Evolutionary conservation across 2,329 filamentous ascomycete species (phyloP).

Genomic region (Aspergillus tamarii): DNA sequence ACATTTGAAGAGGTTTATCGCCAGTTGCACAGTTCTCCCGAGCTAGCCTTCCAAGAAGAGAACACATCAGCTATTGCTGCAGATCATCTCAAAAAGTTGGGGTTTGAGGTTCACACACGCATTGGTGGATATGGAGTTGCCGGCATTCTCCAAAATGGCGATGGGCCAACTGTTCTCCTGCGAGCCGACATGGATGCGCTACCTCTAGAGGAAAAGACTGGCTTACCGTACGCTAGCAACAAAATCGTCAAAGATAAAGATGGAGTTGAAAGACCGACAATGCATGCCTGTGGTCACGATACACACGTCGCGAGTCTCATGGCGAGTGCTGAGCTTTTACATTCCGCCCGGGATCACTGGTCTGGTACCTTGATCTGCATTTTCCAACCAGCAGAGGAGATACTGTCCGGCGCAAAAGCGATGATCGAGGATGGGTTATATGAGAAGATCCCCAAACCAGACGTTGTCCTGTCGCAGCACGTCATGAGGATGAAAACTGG

Average conservation of each 20-base stretch:
- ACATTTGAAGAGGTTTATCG: conserved; percentile 59
- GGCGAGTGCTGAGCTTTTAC: conserved; percentile 57
- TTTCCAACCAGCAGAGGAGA: conserved; percentile 69
- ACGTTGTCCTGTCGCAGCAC: conserved; percentile 60
- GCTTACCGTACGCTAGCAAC: conserved; percentile 59
- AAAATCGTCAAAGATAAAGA: conserved; percentile 47
- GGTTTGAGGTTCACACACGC: conserved; percentile 50
- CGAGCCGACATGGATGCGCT: conserved; percentile 67
- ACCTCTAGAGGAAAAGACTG: conserved; percentile 60
- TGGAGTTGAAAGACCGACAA: conserved; percentile 58
- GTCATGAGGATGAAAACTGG: conserved; percentile 50
- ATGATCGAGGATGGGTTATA: conserved; percentile 64
- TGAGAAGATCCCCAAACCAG: conserved; percentile 56
- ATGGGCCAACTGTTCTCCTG: conserved; percentile 59
- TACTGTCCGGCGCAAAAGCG: conserved; percentile 59
- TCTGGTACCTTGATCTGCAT: conserved; percentile 61
- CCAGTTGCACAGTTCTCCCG: conserved; percentile 58
- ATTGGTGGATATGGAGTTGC: conserved; percentile 65
- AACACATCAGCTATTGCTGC: conserved; percentile 54
- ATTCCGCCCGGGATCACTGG: conserved; percentile 52
- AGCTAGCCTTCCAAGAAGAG: conserved; percentile 59
- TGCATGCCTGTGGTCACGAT: conserved; percentile 72
- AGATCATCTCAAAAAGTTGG: conserved; percentile 41
- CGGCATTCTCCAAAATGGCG: conserved; percentile 59
- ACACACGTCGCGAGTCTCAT: conserved; percentile 65